phyloP scores from a whole-genome alignment of 192 early-diverging fungal genomes.

The Podila minutissima region DNA sequence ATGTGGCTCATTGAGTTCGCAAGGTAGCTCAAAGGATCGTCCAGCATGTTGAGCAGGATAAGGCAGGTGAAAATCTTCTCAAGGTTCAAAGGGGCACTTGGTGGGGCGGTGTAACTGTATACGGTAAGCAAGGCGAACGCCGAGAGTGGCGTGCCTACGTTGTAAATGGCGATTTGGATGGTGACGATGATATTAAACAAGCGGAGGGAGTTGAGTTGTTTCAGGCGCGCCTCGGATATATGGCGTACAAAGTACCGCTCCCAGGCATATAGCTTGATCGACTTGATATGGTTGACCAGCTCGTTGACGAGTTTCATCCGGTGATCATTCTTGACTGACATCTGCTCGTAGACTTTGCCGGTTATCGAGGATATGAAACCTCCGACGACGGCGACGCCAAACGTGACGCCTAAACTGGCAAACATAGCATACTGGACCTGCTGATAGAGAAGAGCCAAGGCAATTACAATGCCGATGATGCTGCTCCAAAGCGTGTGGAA shows the following conservation, averaged over 20 bases:
- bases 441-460: constrained; percentile 24
- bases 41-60: constrained; percentile 80
- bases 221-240: constrained; percentile 34
- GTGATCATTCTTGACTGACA: constrained; percentile 51
- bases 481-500: constrained; percentile 40
- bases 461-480: constrained; percentile 26
- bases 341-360: not conserved
- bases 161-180: constrained; percentile 3
- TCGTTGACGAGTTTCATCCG: constrained; percentile 79
- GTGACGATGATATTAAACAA: constrained; percentile 17
- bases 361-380: not conserved
- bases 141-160: constrained; percentile 46
- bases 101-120: constrained; percentile 27
- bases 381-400: constrained; percentile 8
- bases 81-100: constrained; percentile 56
- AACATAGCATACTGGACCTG: constrained; percentile 39
- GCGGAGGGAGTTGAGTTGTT: constrained; percentile 47
- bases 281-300: constrained; percentile 68
- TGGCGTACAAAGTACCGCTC: constrained; percentile 56
- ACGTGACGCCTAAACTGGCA: constrained; percentile 31
- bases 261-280: constrained; percentile 80
- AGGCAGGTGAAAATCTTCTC: constrained; percentile 77
- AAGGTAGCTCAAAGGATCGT: constrained; percentile 73
- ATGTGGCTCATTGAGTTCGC: constrained; percentile 68
- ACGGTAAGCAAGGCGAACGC: constrained; percentile 49